These are phyloP conservation scores for Candida qinlingensis DNA, from an alignment of 805 yeast genomes.

Conservation along the genomic window DNA sequence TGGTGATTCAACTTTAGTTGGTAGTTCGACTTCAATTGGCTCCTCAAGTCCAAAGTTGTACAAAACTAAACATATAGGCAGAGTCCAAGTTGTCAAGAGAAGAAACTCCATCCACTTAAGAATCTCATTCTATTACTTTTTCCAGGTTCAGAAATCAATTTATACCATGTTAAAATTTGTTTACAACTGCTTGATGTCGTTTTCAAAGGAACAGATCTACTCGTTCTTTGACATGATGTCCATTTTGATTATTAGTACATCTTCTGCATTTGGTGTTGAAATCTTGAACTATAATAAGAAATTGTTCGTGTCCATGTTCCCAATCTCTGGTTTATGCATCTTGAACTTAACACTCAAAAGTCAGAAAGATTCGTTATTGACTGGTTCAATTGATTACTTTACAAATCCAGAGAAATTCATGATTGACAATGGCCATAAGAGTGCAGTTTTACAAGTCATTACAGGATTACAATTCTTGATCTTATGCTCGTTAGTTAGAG, in stretches of 20 bases:
- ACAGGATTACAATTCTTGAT: slow-evolving; percentile 2
- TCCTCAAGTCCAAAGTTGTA: background rate
- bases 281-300: slow-evolving; percentile 10
- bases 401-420: background rate
- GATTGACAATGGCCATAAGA: background rate
- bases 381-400: background rate
- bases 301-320: slow-evolving; percentile 8
- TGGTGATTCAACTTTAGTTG: slow-evolving; percentile 10
- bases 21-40: slow-evolving; percentile 1
- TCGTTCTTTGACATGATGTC: slow-evolving; percentile 7
- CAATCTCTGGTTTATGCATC: background rate
- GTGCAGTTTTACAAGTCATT: background rate
- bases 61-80: background rate
- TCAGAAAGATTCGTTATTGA: background rate
- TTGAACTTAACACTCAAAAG: background rate
- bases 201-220: slow-evolving; percentile 3
- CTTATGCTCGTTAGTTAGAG: slow-evolving; percentile 4
- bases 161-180: background rate
- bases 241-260: slow-evolving; percentile 5
- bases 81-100: background rate
- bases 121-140: slow-evolving; percentile 4
- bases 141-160: background rate
- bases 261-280: slow-evolving; percentile 12
- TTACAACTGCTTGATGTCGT: background rate
- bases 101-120: slow-evolving; percentile 5